Percentiles rank a stretch among this genome's conserved stretches.
These are phyloP conservation scores for Vaccinium myrtillus DNA, from an alignment of 148 eudicot species.

Conservation along the genomic window DNA sequence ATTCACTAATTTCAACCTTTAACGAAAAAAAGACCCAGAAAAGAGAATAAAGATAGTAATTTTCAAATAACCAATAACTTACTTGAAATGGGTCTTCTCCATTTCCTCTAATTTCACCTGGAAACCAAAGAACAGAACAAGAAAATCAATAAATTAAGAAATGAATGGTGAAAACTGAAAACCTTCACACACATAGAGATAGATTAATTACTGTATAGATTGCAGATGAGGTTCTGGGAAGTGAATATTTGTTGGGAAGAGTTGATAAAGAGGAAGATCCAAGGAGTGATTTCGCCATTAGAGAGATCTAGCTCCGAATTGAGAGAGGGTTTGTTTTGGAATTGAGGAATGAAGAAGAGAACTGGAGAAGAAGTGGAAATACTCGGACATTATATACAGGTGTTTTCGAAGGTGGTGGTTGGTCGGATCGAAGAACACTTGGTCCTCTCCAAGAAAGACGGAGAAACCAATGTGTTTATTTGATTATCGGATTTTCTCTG, in stretches of 20 bases:
- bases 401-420: background rate
- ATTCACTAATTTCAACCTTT: background rate
- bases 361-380: background rate
- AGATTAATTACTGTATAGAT: slow-evolving; percentile 28
- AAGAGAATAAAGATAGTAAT: background rate
- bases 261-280: slow-evolving; percentile 23
- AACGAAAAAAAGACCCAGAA: background rate
- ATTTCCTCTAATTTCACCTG: slow-evolving; percentile 40
- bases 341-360: background rate
- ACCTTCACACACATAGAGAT: background rate
- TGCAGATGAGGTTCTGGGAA: slow-evolving; percentile 22
- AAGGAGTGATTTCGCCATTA: slow-evolving; percentile 45
- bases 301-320: background rate
- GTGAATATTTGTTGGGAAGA: slow-evolving; percentile 18
- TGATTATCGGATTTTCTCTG: background rate
- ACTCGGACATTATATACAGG: background rate
- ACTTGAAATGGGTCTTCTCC: slow-evolving; percentile 50
- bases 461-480: slow-evolving; percentile 60
- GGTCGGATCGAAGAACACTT: slow-evolving; percentile 38
- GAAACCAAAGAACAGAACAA: slow-evolving; percentile 29
- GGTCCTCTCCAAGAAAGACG: slow-evolving; percentile 72
- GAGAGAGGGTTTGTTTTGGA: background rate
- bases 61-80: slow-evolving; percentile 11
- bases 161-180: background rate
- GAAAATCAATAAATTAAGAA: slow-evolving; percentile 17